Base-by-base conservation (phyloP, 345 rosid genomes). In the Reutealis trisperma region DNA sequence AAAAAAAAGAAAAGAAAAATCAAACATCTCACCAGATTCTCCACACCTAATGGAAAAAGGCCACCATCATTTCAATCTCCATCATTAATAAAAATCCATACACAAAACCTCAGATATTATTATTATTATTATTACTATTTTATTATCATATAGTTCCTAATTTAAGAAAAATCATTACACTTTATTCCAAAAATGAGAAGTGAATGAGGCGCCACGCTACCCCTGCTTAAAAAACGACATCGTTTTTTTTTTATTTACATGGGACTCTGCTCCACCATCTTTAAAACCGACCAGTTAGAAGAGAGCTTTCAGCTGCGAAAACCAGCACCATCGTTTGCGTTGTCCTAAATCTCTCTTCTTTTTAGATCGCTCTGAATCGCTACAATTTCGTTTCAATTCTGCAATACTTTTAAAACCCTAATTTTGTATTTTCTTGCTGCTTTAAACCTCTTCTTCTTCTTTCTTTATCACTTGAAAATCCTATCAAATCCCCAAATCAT, bases 341-440 rank as follows among this genome's bases (percentile, higher is more conserved):
- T 76, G 67, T 82, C 78, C 58, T 12, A 67, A 68, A 32, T 72
- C 85, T 55, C 83, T 71, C 62, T 64, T 57, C 63, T 68, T 58
- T 37, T 18, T 41, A 75, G 75, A 73, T 79, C 79, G 51, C 71
- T 52, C 57, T 79, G 63, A 32, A 64, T 62, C 27, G 42, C 66
- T 76, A 19, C 47, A 75, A 62, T 70, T 59, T 45, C 64, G 61
- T 75, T 4, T 67, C 51, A 44, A 5, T 67, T 45, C 34, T 68
- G 13, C 25, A 24, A 25, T 8, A 25, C 51, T 22, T 70, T 41
- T 37, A 37, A 67, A 79, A 67, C 76, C 81, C 81, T 47, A 34
- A 30, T 54, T 37, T 67, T 51, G 30, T 47, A 9, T 19, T 51
- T 25, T n/a, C 21, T 47, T 19, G 58, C 14, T 68, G 13, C 5